These are phyloP conservation scores for Byssoonygena ceratinophila DNA, from an alignment of 2,329 filamentous ascomycete species.

Conservation along the genomic window DNA sequence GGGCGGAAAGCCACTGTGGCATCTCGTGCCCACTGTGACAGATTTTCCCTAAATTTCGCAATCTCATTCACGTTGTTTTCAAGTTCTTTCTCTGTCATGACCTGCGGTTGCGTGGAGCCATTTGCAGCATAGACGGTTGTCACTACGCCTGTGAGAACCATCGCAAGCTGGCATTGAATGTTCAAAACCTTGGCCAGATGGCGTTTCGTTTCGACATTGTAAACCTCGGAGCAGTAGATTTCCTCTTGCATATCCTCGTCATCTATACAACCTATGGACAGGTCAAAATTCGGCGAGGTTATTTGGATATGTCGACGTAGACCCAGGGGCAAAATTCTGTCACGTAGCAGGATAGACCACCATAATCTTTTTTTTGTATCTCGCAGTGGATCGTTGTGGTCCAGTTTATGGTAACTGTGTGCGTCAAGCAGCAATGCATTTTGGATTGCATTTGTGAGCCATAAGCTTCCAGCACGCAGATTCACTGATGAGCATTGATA, in stretches of 20 bases:
- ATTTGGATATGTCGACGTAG: constrained; percentile 45
- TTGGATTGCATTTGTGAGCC: constrained; percentile 43
- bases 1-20: constrained; percentile 19
- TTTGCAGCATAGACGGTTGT: constrained; percentile 36
- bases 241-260: constrained; percentile 41
- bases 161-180: constrained; percentile 39
- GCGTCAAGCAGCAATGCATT: constrained; percentile 41
- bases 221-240: constrained; percentile 38
- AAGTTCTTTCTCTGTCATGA: constrained; percentile 14
- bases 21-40: constrained; percentile 35
- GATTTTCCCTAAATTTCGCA: constrained; percentile 29
- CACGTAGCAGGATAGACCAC: constrained; percentile 47
- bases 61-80: constrained; percentile 18
- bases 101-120: constrained; percentile 12
- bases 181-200: constrained; percentile 39
- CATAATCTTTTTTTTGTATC: constrained; percentile 41
- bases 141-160: constrained; percentile 40
- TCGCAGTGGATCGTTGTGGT: constrained; percentile 31
- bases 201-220: constrained; percentile 38
- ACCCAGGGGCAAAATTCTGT: constrained; percentile 42
- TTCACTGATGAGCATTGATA: constrained; percentile 33
- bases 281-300: constrained; percentile 39
- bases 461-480: constrained; percentile 27
- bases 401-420: constrained; percentile 34
- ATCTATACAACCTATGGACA: constrained; percentile 31